A percentile compares a stretch with the other conserved stretches of the same genome.
These are phyloP conservation scores for Bipolaris cookei DNA, from an alignment of 2,329 filamentous ascomycete species.

Conservation along the genomic window DNA sequence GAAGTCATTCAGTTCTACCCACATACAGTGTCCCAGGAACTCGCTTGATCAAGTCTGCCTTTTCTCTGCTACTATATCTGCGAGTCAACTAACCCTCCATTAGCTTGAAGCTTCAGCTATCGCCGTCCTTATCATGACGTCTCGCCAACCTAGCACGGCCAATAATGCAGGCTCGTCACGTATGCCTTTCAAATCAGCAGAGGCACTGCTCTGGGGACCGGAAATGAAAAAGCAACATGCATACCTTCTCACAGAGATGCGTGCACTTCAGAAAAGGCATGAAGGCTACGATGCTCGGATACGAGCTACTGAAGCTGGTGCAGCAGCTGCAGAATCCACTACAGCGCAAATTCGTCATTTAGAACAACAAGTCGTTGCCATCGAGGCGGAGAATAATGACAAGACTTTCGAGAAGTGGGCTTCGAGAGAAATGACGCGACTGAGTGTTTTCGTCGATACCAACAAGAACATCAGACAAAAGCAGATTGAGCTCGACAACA, in stretches of 20 bases:
- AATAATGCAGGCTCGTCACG: slow-evolving; percentile 13
- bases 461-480: slow-evolving; percentile 27
- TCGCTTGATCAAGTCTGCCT: not conserved
- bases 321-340: slow-evolving; percentile 24
- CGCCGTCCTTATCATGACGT: slow-evolving; percentile 2
- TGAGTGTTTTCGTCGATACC: slow-evolving; percentile 23
- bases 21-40: not conserved
- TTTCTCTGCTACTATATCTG: not conserved
- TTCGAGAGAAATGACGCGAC: slow-evolving; percentile 19
- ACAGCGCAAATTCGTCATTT: slow-evolving; percentile 22
- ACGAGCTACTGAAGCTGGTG: slow-evolving; percentile 25
- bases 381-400: slow-evolving; percentile 33
- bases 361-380: slow-evolving; percentile 30
- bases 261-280: slow-evolving; percentile 41
- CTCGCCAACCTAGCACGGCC: slow-evolving; percentile 19
- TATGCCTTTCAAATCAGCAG: slow-evolving; percentile 28
- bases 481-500: slow-evolving; percentile 23
- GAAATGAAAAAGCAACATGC: slow-evolving; percentile 50
- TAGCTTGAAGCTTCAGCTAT: not conserved
- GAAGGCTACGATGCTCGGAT: slow-evolving; percentile 30
- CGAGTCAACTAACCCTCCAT: not conserved
- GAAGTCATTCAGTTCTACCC: not conserved
- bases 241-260: slow-evolving; percentile 45
- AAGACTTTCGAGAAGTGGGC: slow-evolving; percentile 29
- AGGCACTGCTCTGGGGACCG: slow-evolving; percentile 50